Conservation (phyloP, 768 basidiomycete genomes). For the Coprinopsis strossmayeri region DNA sequence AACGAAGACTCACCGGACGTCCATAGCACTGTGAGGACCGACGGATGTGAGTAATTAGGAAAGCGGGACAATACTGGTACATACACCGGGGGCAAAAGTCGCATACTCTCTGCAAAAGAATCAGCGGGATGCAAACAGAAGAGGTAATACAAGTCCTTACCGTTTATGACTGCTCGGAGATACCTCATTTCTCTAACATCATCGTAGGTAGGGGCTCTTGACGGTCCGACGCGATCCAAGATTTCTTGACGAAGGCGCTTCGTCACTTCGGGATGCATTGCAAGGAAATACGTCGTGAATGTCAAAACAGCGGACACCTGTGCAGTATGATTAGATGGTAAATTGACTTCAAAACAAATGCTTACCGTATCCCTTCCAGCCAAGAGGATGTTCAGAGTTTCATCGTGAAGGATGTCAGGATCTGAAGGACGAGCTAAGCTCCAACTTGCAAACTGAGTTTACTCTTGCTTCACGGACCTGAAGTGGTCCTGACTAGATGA, state of each 20-base stretch:
- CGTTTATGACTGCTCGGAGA: slow-evolving; percentile 29
- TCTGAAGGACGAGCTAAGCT: slow-evolving; percentile 29
- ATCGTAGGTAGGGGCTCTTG: slow-evolving; percentile 22
- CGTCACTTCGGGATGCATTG: slow-evolving; percentile 21
- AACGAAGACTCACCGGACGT: slow-evolving; percentile 9
- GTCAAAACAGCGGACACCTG: slow-evolving; percentile 25
- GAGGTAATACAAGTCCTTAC: slow-evolving; percentile 13
- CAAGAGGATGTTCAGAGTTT: slow-evolving; percentile 24
- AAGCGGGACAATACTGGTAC: neutral
- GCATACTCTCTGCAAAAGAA: slow-evolving; percentile 16
- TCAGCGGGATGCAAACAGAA: neutral
- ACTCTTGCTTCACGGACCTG: no score
- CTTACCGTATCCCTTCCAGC: slow-evolving; percentile 40
- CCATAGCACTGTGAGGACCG: slow-evolving; percentile 8
- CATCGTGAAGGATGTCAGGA: slow-evolving; percentile 40
- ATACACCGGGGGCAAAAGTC: slow-evolving; percentile 20
- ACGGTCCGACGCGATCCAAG: slow-evolving; percentile 19
- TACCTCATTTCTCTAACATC: slow-evolving; percentile 33
- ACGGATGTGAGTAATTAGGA: neutral
- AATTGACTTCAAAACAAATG: neutral
- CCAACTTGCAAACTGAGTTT: no score
- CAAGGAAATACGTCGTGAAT: slow-evolving; percentile 21
- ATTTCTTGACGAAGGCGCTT: slow-evolving; percentile 25
- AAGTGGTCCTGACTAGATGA: slow-evolving; percentile 44
- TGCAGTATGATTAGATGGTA: neutral